Percentiles rank a stretch among this genome's conserved stretches.
phyloP scores from a whole-genome alignment of 2,329 filamentous ascomycete species.

The Xylaria polymorpha region DNA sequence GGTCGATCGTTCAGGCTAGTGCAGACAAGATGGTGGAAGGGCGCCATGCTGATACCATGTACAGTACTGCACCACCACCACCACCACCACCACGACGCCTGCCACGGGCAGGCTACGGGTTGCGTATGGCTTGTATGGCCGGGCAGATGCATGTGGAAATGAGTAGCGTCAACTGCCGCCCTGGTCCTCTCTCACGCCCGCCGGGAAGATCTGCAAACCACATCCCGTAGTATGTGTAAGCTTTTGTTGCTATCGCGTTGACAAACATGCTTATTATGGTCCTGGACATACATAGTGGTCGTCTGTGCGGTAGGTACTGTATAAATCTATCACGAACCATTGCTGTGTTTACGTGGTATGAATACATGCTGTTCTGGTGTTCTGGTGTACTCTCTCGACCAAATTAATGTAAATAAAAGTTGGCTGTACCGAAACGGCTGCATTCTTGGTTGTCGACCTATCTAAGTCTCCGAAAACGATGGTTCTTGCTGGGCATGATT shows the following conservation, averaged over 20 bases:
- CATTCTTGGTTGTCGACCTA: conserved; percentile 15
- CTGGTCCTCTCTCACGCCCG: conserved; percentile 16
- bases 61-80: conserved; percentile 13
- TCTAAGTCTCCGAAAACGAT: background rate
- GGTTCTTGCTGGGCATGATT: conserved; percentile 8
- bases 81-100: conserved; percentile 15
- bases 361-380: no score
- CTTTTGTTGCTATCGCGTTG: conserved; percentile 5
- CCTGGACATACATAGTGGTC: background rate
- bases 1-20: conserved; percentile 15
- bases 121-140: conserved; percentile 14
- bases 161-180: conserved; percentile 32
- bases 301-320: background rate
- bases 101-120: background rate
- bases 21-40: conserved; percentile 1
- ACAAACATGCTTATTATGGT: conserved; percentile 3
- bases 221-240: conserved; percentile 16
- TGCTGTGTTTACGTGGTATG: background rate
- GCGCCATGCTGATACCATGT: background rate
- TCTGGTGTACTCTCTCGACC: background rate
- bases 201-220: conserved; percentile 36
- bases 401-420: conserved; percentile 7
- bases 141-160: conserved; percentile 30
- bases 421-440: conserved; percentile 17
- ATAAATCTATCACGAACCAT: background rate